Conservation (phyloP, 331 rosid species). For the Rhamnella rubrinervis region DNA sequence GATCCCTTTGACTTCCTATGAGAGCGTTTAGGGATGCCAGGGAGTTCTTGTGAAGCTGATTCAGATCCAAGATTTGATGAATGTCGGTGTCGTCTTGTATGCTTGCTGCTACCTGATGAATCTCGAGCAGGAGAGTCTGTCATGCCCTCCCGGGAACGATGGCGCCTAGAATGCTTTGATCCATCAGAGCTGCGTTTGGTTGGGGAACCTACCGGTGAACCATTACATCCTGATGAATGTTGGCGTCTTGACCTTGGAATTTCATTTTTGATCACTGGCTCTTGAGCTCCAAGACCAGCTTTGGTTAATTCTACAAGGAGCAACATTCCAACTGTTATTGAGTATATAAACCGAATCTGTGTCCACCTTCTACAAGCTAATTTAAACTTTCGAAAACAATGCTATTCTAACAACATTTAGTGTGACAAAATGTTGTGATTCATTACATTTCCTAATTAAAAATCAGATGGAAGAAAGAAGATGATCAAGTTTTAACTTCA, state of each 20-base stretch:
- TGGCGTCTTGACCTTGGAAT: slow-evolving; percentile 41
- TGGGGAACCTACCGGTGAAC: slow-evolving; percentile 25
- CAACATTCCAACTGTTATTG: too few relatives aligned
- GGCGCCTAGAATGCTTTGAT: slow-evolving; percentile 46
- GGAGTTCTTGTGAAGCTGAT: slow-evolving; percentile 22
- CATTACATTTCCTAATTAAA: background rate
- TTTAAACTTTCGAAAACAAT: too few relatives aligned
- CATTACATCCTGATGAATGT: slow-evolving; percentile 18
- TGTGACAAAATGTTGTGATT: too few relatives aligned
- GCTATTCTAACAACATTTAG: too few relatives aligned
- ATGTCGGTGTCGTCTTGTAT: slow-evolving; percentile 30
- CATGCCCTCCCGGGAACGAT: slow-evolving; percentile 42
- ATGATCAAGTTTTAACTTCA: background rate
- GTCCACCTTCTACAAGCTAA: too few relatives aligned
- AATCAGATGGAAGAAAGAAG: background rate
- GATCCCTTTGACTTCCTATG: slow-evolving; percentile 56
- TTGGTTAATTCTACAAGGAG: slow-evolving; percentile 18
- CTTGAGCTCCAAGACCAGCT: slow-evolving; percentile 18
- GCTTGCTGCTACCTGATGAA: slow-evolving; percentile 31
- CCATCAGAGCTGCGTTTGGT: slow-evolving; percentile 26
- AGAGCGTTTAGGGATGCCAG: slow-evolving; percentile 34
- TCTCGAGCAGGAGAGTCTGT: slow-evolving; percentile 33
- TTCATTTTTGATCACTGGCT: slow-evolving; percentile 15
- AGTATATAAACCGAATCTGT: too few relatives aligned
- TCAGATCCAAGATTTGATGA: slow-evolving; percentile 36